Base-by-base conservation (phyloP, 768 basidiomycete genomes). In the Hortiboletus flavorubellus region DNA sequence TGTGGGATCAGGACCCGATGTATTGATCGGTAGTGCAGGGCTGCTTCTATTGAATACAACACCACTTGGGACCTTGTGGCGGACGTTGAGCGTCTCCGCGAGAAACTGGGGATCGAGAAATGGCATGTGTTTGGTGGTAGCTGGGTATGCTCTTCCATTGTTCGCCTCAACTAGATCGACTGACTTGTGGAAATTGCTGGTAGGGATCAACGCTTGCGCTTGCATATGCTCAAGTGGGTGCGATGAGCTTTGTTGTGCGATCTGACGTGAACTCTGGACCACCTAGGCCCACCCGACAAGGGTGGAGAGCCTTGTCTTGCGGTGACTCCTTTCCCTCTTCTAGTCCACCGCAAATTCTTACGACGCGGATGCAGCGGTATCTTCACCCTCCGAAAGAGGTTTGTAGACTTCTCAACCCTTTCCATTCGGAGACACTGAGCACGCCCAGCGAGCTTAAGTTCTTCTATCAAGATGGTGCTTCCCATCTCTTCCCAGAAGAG, bases 121-220 rank as follows among this genome's bases (percentile, higher is more conserved):
- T 97, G 93, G 94, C 86, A 95, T 53, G 91, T 97, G 29, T 97
- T 98, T 66, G 95, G 95, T 30, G 94, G 94, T 9, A 91, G 88
- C 46, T 96, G 94, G 93, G 89, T 88, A 60, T 47, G 76, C 67
- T n/a, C 45, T 37, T 40, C 21, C 23, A 18, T 46, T 5, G 15
- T 31, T 43, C 46, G 9, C 21, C 26, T 9, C 21, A 21, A 37
- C 26, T 14, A n/a, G 46, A 41, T 11, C 14, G 23, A 26, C 7
- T 15, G 29, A 37, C 48, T 53, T 23, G 50, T 42, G 15, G 15
- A 21, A 33, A 21, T 38, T 42, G 2, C 15, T 57, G 53, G 5
- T 41, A 84, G 90, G 94, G 95, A 3, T 93, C 91, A 5, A 95
- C 94, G 4, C 78, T 98, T 11, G 80, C 91, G 6, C 72, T 96